Evolutionary conservation across 208 protist species (phyloP).

Genomic region (Leptomonas pyrrhocoris): DNA sequence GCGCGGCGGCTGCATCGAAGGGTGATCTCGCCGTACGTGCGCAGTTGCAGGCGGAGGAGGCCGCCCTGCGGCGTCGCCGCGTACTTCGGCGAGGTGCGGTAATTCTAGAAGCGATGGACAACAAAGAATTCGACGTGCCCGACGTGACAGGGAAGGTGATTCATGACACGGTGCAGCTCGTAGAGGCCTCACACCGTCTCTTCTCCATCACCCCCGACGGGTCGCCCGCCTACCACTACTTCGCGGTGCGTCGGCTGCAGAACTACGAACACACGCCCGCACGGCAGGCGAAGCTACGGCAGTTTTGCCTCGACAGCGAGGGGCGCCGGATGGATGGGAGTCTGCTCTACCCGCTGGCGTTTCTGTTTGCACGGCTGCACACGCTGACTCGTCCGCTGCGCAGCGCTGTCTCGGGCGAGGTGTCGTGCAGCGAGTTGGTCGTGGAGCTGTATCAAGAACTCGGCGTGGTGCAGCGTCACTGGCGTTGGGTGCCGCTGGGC

Average conservation of each 20-base stretch:
- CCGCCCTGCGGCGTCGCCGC: constrained; percentile 18
- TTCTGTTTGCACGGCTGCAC: constrained; percentile 51
- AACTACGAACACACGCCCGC: constrained; percentile 40
- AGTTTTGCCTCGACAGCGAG: constrained; percentile 32
- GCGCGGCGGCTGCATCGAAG: background rate
- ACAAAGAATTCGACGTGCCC: constrained; percentile 57
- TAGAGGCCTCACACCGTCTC: constrained; percentile 57
- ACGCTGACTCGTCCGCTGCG: constrained; percentile 35
- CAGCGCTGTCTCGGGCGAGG: constrained; percentile 22
- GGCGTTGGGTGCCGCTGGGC: constrained; percentile 47
- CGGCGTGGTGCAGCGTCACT: constrained; percentile 49
- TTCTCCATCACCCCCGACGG: constrained; percentile 31
- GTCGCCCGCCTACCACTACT: constrained; percentile 59
- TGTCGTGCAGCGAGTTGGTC: constrained; percentile 73
- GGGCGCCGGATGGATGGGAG: constrained; percentile 46
- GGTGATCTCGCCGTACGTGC: constrained; percentile 18
- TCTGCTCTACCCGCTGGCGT: constrained; percentile 49
- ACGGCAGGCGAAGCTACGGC: constrained; percentile 22
- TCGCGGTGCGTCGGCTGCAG: constrained; percentile 63
- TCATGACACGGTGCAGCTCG: constrained; percentile 63
- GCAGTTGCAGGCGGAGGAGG: constrained; percentile 39
- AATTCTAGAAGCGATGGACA: constrained; percentile 83
- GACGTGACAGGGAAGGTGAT: constrained; percentile 59
- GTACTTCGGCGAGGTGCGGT: constrained; percentile 52
- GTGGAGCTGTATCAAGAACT: constrained; percentile 74